Percentiles rank a stretch among this genome's conserved stretches.
These are phyloP conservation scores for Aureobasidium namibiae DNA, from an alignment of 2,329 filamentous ascomycete species.

Conservation along the genomic window DNA sequence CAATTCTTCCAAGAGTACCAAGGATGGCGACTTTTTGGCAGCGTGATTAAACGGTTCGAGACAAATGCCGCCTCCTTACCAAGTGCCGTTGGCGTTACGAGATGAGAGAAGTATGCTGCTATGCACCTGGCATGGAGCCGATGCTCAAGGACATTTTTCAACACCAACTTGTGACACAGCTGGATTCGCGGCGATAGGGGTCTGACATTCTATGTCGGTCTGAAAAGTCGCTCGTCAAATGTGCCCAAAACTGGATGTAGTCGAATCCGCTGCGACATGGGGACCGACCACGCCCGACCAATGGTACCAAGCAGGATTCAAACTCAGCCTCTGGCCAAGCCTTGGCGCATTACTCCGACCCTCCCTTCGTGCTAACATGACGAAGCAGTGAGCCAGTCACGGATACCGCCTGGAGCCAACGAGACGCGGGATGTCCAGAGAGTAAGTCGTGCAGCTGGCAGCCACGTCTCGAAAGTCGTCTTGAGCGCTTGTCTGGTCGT, in stretches of 20 bases:
- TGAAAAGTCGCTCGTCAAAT: not conserved
- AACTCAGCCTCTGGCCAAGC: not conserved
- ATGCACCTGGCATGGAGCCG: too few species aligned
- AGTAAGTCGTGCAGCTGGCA: too few species aligned
- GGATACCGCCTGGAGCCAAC: not conserved
- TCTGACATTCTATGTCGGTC: not conserved
- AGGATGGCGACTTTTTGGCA: too few species aligned
- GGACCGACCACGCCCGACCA: not conserved
- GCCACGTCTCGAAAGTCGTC: too few species aligned
- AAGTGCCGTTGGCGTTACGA: not conserved
- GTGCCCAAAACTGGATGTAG: not conserved
- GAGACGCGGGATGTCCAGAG: too few species aligned
- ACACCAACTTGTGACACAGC: not conserved
- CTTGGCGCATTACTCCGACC: not conserved
- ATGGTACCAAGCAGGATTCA: not conserved
- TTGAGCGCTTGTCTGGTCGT: too few species aligned
- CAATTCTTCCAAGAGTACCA: not conserved
- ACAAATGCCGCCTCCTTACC: not conserved
- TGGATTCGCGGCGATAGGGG: not conserved
- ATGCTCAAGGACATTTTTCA: not conserved
- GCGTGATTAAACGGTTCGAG: too few species aligned
- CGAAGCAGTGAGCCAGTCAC: not conserved
- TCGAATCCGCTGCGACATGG: not conserved
- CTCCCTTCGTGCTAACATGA: not conserved
- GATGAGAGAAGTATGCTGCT: not conserved